These are phyloP conservation scores for Warburgia ugandensis DNA, from an alignment of 164 flowering plant genomes.

Conservation along the genomic window DNA sequence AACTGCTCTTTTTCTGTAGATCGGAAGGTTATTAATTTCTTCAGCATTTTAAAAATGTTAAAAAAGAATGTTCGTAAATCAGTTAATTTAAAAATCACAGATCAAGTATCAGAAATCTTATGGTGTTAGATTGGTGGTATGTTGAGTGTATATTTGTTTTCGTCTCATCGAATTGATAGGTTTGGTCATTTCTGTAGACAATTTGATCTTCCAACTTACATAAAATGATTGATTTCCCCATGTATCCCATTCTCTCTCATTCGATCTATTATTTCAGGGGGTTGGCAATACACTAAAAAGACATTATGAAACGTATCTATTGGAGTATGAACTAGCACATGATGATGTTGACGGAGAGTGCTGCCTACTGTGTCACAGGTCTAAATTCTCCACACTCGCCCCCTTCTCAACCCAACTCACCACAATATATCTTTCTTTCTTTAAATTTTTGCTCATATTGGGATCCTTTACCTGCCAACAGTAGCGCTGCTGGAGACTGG, in stretches of 20 bases:
- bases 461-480: conserved; percentile 19
- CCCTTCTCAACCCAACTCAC: conserved; percentile 8
- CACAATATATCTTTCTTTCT: neutral
- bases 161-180: no score
- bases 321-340: conserved; percentile 96
- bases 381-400: neutral
- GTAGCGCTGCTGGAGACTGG: conserved; percentile 99
- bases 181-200: no score
- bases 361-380: conserved; percentile 97
- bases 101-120: no score
- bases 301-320: conserved; percentile 91
- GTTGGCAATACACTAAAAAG: conserved; percentile 97
- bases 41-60: no score
- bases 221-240: no score
- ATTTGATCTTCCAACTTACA: no score
- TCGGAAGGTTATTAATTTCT: no score
- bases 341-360: conserved; percentile 99
- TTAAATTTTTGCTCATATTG: neutral
- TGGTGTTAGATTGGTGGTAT: no score
- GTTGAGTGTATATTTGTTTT: no score
- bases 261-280: conserved; percentile 34
- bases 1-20: no score
- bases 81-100: no score
- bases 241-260: neutral
- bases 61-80: no score